Evolutionary conservation across 208 protist species (phyloP).

Genomic region (Herpetomonas tarakana): DNA sequence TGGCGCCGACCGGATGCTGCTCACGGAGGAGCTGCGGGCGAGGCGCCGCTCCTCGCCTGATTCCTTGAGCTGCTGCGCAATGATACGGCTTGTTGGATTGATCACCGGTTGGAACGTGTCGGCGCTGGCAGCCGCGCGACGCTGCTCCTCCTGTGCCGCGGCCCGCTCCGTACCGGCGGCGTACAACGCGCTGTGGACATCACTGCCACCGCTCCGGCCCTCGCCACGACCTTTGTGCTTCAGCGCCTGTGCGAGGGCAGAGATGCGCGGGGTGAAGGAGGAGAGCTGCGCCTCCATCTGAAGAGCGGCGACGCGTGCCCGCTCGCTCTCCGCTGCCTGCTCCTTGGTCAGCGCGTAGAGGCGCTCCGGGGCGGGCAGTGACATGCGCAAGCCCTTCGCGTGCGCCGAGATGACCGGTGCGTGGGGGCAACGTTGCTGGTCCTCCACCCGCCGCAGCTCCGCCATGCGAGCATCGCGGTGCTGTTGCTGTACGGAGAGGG

Average conservation of each 20-base stretch:
- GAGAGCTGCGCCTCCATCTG: neutral
- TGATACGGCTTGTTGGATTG: constrained; percentile 4
- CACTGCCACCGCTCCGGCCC: no score
- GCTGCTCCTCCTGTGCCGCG: constrained; percentile 3
- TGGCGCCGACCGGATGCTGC: no score
- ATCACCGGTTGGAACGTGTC: constrained; percentile 21
- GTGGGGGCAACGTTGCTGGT: neutral
- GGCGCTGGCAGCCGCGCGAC: constrained; percentile 1
- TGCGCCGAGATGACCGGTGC: constrained; percentile 17
- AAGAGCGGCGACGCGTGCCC: neutral
- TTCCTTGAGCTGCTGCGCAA: neutral
- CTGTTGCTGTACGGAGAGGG: constrained; percentile 13
- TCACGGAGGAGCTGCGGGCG: no score
- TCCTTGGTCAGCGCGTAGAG: constrained; percentile 29
- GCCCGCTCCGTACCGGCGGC: constrained; percentile 23
- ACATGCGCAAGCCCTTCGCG: constrained; percentile 16
- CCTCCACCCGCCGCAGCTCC: constrained; percentile 5
- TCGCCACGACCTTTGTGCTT: neutral
- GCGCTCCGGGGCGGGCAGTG: constrained; percentile 25
- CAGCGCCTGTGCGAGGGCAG: neutral
- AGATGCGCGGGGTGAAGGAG: neutral
- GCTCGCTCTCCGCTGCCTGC: neutral
- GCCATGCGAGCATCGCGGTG: neutral
- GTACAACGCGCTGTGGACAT: neutral
- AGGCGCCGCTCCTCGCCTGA: no score